Evolutionary conservation across 2,329 filamentous ascomycete species (phyloP), one percentile per base, ranked within the genome.

Genomic region (Aspergillus eucalypticola): DNA sequence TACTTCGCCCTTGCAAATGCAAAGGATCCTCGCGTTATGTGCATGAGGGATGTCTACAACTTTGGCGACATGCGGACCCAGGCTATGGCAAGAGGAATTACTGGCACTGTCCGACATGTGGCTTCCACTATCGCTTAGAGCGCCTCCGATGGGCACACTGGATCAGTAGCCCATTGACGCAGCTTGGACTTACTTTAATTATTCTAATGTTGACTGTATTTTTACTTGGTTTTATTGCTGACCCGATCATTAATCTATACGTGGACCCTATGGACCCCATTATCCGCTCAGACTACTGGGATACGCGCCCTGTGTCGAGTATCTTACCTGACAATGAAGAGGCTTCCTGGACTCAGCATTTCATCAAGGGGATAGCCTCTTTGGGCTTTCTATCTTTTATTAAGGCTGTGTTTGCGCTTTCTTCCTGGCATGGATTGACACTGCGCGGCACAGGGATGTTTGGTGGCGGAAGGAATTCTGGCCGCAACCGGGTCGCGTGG

Each of bases 21-120:
- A 96, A 91, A 79, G 95, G 95, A 55, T 91, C 90, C 41, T 91
- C 94, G 68, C 91, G 91, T 78, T 97, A 96, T 76, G 92, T 98
- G 23, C 95, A 99, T 75, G 92, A 97, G 76, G 90, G 88, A 29
- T 99, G 95, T 72, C 82, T 99, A 52, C 86, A 90, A 69, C 83
- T 86, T 10, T 98, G 93, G 92, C 86, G 95, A 67, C 84, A 88
- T 64, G 84, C 90, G 46, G 87, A 92, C 71, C 89, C 90, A 0
- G 70, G 83, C 42, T 84, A 86, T 65, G 78, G 80, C 44, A 79
- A 78, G 59, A 84, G 90, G 59, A 92, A 93, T 68, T 96, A 88
- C 73, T 96, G 89, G 86, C 85, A 90, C 69, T 98, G 94, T 71
- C 90, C 90, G 19, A 96, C 92, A 0, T 98, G 94, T 77, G 83